phyloP scores from a whole-genome alignment of 2,329 filamentous ascomycete genomes.

The Diaporthe ampelina region DNA sequence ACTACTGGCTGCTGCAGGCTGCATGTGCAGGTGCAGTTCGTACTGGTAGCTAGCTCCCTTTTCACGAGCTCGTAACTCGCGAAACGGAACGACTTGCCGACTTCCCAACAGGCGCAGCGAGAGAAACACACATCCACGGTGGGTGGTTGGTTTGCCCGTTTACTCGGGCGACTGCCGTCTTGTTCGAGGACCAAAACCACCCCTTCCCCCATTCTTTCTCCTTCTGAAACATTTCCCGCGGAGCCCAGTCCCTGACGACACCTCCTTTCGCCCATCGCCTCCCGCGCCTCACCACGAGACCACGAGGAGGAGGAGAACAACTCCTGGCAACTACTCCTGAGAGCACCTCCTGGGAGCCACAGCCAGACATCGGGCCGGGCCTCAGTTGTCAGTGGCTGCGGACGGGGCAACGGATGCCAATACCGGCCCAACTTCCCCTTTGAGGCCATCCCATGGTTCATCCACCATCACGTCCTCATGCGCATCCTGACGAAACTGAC shows the following conservation, averaged over 20 bases:
- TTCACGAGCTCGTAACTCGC: neutral
- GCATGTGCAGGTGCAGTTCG: neutral
- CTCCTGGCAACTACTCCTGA: neutral
- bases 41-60: too few species aligned
- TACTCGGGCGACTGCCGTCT: conserved; percentile 17
- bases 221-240: conserved; percentile 25
- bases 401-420: conserved; percentile 22
- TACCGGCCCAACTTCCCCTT: conserved; percentile 29
- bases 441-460: conserved; percentile 28
- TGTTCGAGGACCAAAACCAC: neutral
- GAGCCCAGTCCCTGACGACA: conserved; percentile 1
- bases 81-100: conserved; percentile 23
- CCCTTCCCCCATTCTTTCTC: neutral
- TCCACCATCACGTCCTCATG: conserved; percentile 24
- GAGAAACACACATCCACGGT: neutral
- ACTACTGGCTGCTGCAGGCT: neutral
- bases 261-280: conserved; percentile 13
- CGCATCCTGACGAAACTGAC: conserved; percentile 15
- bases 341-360: conserved; percentile 6
- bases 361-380: conserved; percentile 11
- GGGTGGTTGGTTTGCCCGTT: conserved; percentile 17
- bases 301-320: neutral
- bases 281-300: neutral
- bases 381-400: conserved; percentile 1
- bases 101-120: neutral